These are phyloP conservation scores for Fusarium pilosicola DNA, from an alignment of 2,329 filamentous ascomycete genomes.

Conservation along the genomic window DNA sequence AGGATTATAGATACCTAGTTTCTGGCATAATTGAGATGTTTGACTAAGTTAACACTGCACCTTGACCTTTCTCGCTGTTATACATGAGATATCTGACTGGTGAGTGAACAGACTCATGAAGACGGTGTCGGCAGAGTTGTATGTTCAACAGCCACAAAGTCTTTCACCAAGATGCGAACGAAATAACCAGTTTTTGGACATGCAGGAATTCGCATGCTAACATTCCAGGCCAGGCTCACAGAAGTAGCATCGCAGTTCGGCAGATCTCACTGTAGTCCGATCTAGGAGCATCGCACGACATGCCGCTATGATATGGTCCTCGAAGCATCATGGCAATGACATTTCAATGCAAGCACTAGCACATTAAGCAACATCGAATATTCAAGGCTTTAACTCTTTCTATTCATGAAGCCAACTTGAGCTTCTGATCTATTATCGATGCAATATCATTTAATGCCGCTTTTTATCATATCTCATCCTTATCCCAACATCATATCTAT, in stretches of 20 bases:
- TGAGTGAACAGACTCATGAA: background rate
- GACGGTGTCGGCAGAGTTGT: background rate
- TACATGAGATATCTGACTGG: too few species aligned
- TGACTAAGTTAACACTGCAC: background rate
- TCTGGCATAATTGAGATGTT: slow-evolving; percentile 5
- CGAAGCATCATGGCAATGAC: background rate
- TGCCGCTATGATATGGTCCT: background rate
- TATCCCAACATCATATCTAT: background rate
- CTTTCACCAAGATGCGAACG: background rate
- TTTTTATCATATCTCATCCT: slow-evolving; percentile 19
- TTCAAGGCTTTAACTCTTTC: background rate
- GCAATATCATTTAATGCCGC: background rate
- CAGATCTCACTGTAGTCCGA: background rate
- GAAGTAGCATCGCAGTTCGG: too few species aligned
- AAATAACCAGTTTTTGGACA: background rate
- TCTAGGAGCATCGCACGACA: background rate
- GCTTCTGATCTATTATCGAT: slow-evolving; percentile 20
- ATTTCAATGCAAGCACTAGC: background rate
- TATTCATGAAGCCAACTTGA: slow-evolving; percentile 1
- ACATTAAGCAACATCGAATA: background rate
- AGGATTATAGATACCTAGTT: background rate
- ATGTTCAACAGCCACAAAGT: background rate
- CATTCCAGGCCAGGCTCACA: background rate
- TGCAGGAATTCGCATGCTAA: background rate
- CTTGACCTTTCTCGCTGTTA: background rate